Conservation (phyloP, 768 basidiomycete genomes). For the Lepiota subincarnata region DNA sequence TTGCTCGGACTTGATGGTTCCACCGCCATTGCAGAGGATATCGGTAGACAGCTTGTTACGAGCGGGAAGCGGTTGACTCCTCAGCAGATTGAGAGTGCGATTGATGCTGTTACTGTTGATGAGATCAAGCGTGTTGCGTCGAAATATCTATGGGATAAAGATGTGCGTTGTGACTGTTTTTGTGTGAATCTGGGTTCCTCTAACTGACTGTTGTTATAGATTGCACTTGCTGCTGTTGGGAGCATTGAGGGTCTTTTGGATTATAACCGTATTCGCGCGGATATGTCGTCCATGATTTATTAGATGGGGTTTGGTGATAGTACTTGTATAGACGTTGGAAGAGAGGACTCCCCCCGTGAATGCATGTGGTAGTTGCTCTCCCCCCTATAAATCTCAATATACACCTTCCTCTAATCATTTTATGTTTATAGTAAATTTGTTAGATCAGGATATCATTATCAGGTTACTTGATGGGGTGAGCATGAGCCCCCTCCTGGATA, state of each 20-base stretch:
- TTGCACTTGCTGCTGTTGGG: constrained; percentile 87
- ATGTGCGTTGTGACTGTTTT: constrained; percentile 48
- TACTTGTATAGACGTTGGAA: constrained; percentile 2
- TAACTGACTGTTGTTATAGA: constrained; percentile 32
- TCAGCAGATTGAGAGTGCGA: constrained; percentile 87
- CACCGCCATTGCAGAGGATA: constrained; percentile 95
- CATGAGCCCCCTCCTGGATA: too few relatives aligned
- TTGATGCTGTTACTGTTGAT: constrained; percentile 82
- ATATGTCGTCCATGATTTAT: constrained; percentile 78
- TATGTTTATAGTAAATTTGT: not conserved
- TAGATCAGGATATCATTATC: not conserved
- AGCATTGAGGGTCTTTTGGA: constrained; percentile 89
- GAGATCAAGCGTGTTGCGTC: constrained; percentile 94
- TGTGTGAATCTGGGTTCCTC: not conserved
- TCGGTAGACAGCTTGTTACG: constrained; percentile 96
- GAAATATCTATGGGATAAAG: constrained; percentile 97
- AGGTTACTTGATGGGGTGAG: too few relatives aligned
- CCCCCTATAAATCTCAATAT: constrained; percentile 6
- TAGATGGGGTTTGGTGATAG: constrained; percentile 32
- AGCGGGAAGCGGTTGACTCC: constrained; percentile 88
- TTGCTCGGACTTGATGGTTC: constrained; percentile 92
- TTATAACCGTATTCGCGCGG: constrained; percentile 85
- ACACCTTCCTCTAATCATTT: constrained; percentile 5
- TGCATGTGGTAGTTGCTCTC: constrained; percentile 1
- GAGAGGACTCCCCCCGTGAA: not conserved